Percentiles rank a stretch among this genome's conserved stretches.
These are phyloP conservation scores for Viola odorata DNA, from an alignment of 345 rosid species.

Conservation along the genomic window DNA sequence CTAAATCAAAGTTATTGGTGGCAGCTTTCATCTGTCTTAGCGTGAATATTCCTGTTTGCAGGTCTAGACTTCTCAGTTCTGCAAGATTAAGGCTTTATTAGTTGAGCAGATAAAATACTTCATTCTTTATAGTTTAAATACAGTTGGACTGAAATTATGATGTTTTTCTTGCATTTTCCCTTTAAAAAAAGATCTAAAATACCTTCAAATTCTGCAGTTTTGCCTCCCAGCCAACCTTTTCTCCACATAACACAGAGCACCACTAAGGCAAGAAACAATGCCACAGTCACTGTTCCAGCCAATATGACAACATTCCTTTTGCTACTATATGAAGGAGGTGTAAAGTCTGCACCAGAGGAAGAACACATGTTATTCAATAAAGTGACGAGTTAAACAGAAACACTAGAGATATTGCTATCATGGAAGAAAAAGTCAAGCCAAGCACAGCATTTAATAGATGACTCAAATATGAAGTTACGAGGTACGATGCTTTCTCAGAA, in stretches of 20 bases:
- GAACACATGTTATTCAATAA: conserved; percentile 7
- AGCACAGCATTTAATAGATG: too few relatives aligned
- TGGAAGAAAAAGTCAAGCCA: too few relatives aligned
- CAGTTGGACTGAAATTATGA: too few relatives aligned
- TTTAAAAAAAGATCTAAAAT: background rate
- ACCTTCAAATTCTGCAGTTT: conserved; percentile 54
- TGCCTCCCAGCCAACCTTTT: conserved; percentile 41
- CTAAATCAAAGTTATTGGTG: conserved; percentile 20
- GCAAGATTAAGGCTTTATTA: conserved; percentile 17
- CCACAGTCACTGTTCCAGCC: conserved; percentile 12
- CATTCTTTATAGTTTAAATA: background rate
- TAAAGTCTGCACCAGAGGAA: conserved; percentile 20
- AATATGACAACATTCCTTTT: conserved; percentile 12
- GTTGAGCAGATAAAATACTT: conserved; percentile 4
- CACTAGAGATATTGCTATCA: background rate
- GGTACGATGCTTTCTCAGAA: too few relatives aligned
- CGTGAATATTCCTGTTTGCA: conserved; percentile 24
- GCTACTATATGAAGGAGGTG: conserved; percentile 8
- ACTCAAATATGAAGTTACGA: too few relatives aligned
- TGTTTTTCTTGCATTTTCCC: background rate
- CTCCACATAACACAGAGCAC: conserved; percentile 11
- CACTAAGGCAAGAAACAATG: conserved; percentile 9
- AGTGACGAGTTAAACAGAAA: background rate
- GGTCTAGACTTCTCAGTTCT: conserved; percentile 24
- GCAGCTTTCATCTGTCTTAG: conserved; percentile 26